Percentiles rank a stretch among this genome's conserved stretches.
Conservation (phyloP, 306 rosid species). For the Ochetophila trinervis region DNA sequence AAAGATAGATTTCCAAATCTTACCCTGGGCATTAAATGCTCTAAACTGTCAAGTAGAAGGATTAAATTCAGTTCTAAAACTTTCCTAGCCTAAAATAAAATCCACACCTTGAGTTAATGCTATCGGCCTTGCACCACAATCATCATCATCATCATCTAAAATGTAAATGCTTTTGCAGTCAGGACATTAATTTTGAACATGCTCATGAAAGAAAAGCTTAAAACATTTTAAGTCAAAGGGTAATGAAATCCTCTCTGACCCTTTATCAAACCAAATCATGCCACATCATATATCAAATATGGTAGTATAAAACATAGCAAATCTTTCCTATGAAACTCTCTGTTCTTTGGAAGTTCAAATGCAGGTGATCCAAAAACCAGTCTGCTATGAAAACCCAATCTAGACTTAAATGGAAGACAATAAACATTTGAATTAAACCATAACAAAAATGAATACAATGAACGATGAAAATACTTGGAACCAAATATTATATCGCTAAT, state of each 20-base stretch:
- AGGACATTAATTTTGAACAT: not conserved
- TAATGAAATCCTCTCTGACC: too few relatives aligned
- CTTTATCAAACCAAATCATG: not conserved
- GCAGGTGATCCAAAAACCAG: not conserved
- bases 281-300: not conserved
- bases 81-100: not conserved
- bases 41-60: not conserved
- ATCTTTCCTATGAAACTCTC: not conserved
- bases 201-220: not conserved
- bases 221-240: not conserved
- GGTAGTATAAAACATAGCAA: not conserved
- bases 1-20: too few relatives aligned
- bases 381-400: not conserved
- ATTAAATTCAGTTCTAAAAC: not conserved
- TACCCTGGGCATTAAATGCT: not conserved
- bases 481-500: not conserved
- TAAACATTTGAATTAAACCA: not conserved
- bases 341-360: not conserved
- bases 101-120: slow-evolving; percentile 6
- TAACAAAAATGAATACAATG: not conserved
- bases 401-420: not conserved
- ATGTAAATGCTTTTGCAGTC: slow-evolving; percentile 15
- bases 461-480: not conserved
- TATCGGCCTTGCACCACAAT: slow-evolving; percentile 11
- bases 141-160: not conserved